These are phyloP conservation scores for Kluyveromyces lactis DNA, from an alignment of 805 yeast genomes.

Conservation along the genomic window DNA sequence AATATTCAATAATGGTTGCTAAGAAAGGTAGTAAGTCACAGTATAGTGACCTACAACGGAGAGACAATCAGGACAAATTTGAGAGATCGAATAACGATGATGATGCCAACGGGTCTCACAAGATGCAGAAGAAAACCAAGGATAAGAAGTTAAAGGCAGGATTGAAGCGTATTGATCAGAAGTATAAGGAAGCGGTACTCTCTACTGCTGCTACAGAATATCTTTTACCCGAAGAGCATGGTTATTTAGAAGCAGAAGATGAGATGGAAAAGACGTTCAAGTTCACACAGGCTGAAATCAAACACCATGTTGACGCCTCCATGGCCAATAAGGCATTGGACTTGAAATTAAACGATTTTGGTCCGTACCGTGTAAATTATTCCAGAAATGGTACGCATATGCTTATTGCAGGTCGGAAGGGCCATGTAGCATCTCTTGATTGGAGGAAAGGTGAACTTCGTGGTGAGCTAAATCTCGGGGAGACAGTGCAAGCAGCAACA, in stretches of 20 bases:
- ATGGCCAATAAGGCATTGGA: conserved; percentile 73
- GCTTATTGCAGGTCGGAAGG: conserved; percentile 80
- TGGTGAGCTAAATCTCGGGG: conserved; percentile 78
- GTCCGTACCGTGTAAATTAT: conserved; percentile 79
- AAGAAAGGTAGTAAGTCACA: neutral
- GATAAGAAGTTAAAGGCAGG: conserved; percentile 59
- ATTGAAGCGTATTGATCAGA: conserved; percentile 57
- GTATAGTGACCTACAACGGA: conserved; percentile 9
- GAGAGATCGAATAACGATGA: conserved; percentile 21
- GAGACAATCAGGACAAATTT: conserved; percentile 26
- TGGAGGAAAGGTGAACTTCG: conserved; percentile 83
- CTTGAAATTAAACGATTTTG: conserved; percentile 64
- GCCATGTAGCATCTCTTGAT: conserved; percentile 93
- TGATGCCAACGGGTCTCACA: conserved; percentile 7
- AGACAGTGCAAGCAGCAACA: conserved; percentile 84
- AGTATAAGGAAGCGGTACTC: conserved; percentile 68
- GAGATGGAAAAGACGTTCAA: conserved; percentile 85
- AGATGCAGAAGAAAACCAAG: conserved; percentile 30
- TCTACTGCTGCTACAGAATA: conserved; percentile 84
- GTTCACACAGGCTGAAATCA: conserved; percentile 74
- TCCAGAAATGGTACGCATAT: conserved; percentile 82
- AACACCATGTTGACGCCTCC: conserved; percentile 61
- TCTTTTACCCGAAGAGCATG: conserved; percentile 74
- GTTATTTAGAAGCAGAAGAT: conserved; percentile 87
- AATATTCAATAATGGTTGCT: neutral